These are phyloP conservation scores for Sporisorium scitamineum DNA, from an alignment of 1,284 basidiomycete genomes.

Conservation along the genomic window DNA sequence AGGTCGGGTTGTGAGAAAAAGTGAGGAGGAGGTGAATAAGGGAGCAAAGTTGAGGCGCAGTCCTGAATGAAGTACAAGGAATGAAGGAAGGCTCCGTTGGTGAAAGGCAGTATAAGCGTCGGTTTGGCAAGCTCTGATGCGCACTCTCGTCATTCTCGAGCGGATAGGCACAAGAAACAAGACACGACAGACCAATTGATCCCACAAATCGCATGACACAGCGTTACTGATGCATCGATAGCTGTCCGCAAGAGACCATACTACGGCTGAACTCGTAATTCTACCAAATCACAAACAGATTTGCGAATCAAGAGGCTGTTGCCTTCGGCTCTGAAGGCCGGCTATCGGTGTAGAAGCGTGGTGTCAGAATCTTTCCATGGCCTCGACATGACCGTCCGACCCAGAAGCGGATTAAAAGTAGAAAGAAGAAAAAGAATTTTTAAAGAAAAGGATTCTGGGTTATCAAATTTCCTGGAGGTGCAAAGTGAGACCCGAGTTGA, in stretches of 20 bases:
- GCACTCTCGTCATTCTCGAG: background rate
- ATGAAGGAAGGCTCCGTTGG: background rate
- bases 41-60: background rate
- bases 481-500: background rate
- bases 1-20: background rate
- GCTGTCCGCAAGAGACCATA: background rate
- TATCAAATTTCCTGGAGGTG: background rate
- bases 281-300: background rate
- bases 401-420: background rate
- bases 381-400: slow-evolving; percentile 8
- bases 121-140: background rate
- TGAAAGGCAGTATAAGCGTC: background rate
- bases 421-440: background rate
- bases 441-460: background rate
- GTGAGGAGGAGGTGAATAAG: background rate
- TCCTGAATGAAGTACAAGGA: background rate
- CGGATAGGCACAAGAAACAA: background rate
- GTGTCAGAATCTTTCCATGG: slow-evolving; percentile 23
- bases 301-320: background rate
- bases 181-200: background rate
- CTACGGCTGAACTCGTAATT: background rate
- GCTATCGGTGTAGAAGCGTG: slow-evolving; percentile 14
- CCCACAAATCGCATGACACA: too few species aligned
- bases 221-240: background rate
- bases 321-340: slow-evolving; percentile 6